Evolutionary conservation across 1,284 basidiomycete species (phyloP).

Genomic region (Sporisorium sorghi): DNA sequence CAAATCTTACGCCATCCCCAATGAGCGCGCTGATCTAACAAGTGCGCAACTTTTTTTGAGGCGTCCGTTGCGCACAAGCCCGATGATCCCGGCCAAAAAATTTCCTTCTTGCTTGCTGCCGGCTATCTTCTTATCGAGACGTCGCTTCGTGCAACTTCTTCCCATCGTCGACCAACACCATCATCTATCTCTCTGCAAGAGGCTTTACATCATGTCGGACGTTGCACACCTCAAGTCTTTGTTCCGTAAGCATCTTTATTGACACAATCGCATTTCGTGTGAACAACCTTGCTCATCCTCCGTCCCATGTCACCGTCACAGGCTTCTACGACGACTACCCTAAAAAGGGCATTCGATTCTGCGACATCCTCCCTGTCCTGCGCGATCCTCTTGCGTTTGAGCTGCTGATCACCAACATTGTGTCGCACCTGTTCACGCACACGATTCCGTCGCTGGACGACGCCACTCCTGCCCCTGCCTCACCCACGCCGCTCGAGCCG

Average conservation of each 20-base stretch:
- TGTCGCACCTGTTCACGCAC: conserved; percentile 83
- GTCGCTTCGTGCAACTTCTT: neutral
- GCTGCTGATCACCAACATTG: conserved; percentile 87
- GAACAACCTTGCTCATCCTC: neutral
- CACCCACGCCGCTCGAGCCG: conserved; percentile 35
- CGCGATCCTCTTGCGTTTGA: conserved; percentile 69
- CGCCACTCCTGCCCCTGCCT: conserved; percentile 5
- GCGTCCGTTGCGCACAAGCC: neutral
- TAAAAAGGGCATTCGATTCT: conserved; percentile 67
- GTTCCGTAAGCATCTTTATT: conserved; percentile 41
- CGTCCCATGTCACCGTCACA: neutral
- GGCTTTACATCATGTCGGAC: conserved; percentile 50
- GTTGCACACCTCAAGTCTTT: conserved; percentile 60
- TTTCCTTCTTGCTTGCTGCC: neutral
- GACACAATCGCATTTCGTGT: neutral
- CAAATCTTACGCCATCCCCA: no score
- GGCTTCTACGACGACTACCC: conserved; percentile 68
- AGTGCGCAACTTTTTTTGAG: no score
- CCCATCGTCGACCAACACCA: neutral
- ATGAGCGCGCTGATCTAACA: no score
- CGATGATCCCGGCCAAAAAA: neutral
- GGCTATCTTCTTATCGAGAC: conserved; percentile 5
- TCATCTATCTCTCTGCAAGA: neutral
- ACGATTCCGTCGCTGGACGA: conserved; percentile 75
- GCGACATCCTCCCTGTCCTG: conserved; percentile 68